Evolutionary conservation across 768 basidiomycete species (phyloP), one percentile per base, ranked within the genome.

Genomic region (Panaeolus papilionaceus): DNA sequence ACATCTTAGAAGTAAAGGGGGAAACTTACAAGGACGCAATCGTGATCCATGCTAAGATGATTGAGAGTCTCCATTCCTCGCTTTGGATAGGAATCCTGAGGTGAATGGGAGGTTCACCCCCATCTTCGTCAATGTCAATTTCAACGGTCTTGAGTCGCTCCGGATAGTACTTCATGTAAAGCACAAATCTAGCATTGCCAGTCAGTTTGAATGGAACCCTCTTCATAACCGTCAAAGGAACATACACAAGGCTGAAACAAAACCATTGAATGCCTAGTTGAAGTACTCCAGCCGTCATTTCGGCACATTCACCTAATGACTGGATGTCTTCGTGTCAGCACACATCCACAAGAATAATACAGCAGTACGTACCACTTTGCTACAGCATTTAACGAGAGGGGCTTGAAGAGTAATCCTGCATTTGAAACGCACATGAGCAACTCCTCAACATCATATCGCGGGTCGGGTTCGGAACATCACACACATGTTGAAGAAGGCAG

Each of bases 81-180:
- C 86, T 91, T 74, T 83, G 85, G 38, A 85, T 77, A 37, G 82
- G 80, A 2, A 82, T 83, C 76, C 85, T 87, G 69, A 83, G 70
- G 47, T 79, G 79, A 9, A 78, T 77, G 9, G 80, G 78, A 0
- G 82, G 83, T 14, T 79, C 81, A 51, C 67, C 61, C 20, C 72
- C 71, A 37, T 66, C 38, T 1, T 75, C 70, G 38, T 73, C 70
- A 26, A 74, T 49, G n/a, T 71, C 66, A 23, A 70, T 38, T 44
- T 68, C 65, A 28, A 73, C 61, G 74, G 90, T 93, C 79, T 96
- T 98, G 74, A 92, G 88, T 72, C 93, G 88, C 6, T 84, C 79
- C 0, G 98, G 98, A 76, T 94, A 99, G 82, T 96, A 99, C 45
- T 92, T 81, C 81, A 99, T 90, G 80, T 93, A 99, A 2, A 99